Evolutionary conservation across 192 early-diverging fungal genomes (phyloP).

Genomic region (Haplosporangium gracile): DNA sequence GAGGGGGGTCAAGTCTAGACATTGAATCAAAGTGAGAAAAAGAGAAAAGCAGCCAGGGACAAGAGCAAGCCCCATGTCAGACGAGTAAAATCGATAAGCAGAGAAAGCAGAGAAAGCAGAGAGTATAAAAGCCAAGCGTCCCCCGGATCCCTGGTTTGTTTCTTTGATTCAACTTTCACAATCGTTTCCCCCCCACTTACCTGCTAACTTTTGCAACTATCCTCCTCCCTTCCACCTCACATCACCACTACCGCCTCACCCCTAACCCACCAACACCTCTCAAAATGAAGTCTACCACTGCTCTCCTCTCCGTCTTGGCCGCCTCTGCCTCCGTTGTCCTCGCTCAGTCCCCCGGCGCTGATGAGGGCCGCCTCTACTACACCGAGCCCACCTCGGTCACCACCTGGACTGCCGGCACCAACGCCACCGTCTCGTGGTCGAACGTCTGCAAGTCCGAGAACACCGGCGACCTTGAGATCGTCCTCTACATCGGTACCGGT

Average conservation of each 20-base stretch:
- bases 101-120: not conserved
- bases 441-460: constrained; percentile 41
- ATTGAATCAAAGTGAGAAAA: too few species aligned
- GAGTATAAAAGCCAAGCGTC: constrained; percentile 17
- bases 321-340: constrained; percentile 33
- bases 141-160: not conserved
- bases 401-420: constrained; percentile 42
- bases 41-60: too few species aligned
- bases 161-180: constrained; percentile 22
- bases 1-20: too few species aligned
- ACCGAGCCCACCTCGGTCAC: constrained; percentile 33
- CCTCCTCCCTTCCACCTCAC: not conserved
- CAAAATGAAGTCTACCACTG: constrained; percentile 36
- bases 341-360: constrained; percentile 37
- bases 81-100: not conserved
- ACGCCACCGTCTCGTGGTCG: constrained; percentile 38
- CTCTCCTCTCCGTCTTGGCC: constrained; percentile 35
- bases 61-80: too few species aligned
- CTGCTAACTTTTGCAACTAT: constrained; percentile 5
- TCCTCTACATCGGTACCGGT: constrained; percentile 41
- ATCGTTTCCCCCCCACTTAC: constrained; percentile 46
- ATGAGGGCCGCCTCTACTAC: constrained; percentile 52
- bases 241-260: not conserved
- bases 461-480: constrained; percentile 33
- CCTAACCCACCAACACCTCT: not conserved